Evolutionary conservation across 805 yeast genomes (phyloP).

Genomic region (Lipomyces chichibuensis): DNA sequence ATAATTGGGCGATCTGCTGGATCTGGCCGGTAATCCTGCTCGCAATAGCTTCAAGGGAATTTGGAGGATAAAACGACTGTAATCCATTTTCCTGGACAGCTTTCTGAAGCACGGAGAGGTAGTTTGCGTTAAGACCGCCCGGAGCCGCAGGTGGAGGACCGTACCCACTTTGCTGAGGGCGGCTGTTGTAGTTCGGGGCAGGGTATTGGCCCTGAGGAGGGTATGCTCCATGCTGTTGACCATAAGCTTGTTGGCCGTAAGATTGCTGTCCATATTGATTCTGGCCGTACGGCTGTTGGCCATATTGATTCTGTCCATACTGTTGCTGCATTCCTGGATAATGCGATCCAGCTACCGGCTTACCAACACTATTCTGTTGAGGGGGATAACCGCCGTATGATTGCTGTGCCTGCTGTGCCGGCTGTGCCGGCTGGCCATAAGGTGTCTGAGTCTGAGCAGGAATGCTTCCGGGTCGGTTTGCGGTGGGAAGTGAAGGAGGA

Average conservation of each 20-base stretch:
- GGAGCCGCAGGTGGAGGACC: slow-evolving; percentile 15
- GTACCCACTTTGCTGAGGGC: not conserved
- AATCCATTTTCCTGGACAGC: slow-evolving; percentile 40
- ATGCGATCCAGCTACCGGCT: not conserved
- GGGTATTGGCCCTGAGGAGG: slow-evolving; percentile 17
- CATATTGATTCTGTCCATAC: slow-evolving; percentile 26
- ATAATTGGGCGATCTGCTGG: slow-evolving; percentile 35
- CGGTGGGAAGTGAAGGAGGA: not conserved
- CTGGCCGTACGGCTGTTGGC: slow-evolving; percentile 4
- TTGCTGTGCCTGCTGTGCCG: not conserved
- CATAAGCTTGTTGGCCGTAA: slow-evolving; percentile 15
- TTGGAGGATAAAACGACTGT: slow-evolving; percentile 42
- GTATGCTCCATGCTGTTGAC: slow-evolving; percentile 18
- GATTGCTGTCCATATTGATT: slow-evolving; percentile 10
- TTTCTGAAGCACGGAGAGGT: slow-evolving; percentile 31
- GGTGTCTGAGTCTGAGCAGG: not conserved
- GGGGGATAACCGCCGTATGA: not conserved
- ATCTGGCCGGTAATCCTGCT: slow-evolving; percentile 34
- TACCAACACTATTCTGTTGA: not conserved
- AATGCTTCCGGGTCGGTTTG: slow-evolving; percentile 9
- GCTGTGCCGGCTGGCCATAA: not conserved
- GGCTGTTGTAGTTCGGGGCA: not conserved
- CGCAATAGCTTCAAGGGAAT: slow-evolving; percentile 40
- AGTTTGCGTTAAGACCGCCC: slow-evolving; percentile 20
- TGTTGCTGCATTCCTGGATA: slow-evolving; percentile 8